A percentile compares a stretch with the other conserved stretches of the same genome.
Conservation (phyloP, 148 eudicot species). For the Arctostaphylos glauca region DNA sequence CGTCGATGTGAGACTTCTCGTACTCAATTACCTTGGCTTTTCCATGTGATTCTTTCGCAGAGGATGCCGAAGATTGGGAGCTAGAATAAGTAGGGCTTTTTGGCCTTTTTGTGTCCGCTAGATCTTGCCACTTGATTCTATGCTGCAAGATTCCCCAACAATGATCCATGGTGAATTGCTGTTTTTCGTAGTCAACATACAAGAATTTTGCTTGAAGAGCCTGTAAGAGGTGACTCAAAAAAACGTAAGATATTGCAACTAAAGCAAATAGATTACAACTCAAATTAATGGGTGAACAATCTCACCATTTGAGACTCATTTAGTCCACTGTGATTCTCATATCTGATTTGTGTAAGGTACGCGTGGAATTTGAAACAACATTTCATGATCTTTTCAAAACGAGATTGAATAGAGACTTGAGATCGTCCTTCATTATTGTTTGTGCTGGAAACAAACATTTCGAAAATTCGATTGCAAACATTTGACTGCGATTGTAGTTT, state of each 20-base stretch:
- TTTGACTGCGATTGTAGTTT: not conserved
- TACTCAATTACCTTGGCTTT: not conserved
- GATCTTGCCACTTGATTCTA: not conserved
- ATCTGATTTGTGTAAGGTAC: not conserved
- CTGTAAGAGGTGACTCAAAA: not conserved
- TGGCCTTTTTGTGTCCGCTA: not conserved
- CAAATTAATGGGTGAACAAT: not conserved
- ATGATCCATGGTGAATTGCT: not conserved
- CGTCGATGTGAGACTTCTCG: not conserved
- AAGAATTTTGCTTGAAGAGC: not conserved
- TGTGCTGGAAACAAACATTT: not conserved
- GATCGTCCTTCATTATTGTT: not conserved
- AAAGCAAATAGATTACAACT: not conserved
- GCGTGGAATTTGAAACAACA: not conserved
- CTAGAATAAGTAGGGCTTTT: not conserved
- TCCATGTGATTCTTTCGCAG: not conserved
- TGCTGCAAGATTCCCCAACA: not conserved
- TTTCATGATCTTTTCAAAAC: not conserved
- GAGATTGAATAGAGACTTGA: not conserved
- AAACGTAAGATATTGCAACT: not conserved
- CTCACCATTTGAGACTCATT: conserved; percentile 3
- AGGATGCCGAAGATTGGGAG: not conserved
- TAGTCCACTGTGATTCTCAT: not conserved
- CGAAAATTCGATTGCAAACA: not conserved
- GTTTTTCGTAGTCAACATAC: not conserved